Conservation (phyloP, 2,329 filamentous ascomycete species). For the Botryotinia calthae region DNA sequence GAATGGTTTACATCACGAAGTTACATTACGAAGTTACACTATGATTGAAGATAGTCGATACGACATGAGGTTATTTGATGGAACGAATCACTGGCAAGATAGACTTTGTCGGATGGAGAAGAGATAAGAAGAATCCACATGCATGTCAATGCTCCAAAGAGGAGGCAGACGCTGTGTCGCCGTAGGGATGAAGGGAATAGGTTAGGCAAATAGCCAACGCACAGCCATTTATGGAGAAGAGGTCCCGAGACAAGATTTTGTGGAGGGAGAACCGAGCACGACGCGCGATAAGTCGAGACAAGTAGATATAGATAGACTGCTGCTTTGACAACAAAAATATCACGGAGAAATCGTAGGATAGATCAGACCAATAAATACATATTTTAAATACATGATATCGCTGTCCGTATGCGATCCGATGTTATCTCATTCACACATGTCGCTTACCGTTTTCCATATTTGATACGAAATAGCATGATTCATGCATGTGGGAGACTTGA, state of each 20-base stretch:
- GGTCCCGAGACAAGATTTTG: constrained; percentile 10
- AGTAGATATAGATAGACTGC: neutral
- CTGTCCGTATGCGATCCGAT: neutral
- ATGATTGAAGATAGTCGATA: neutral
- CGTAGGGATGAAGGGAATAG: neutral
- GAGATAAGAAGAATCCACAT: neutral
- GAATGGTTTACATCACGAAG: neutral
- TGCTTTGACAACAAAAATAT: neutral
- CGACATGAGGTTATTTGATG: neutral
- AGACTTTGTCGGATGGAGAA: neutral
- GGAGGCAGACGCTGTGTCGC: constrained; percentile 8
- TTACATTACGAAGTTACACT: neutral
- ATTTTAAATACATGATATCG: neutral
- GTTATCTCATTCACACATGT: neutral
- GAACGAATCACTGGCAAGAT: neutral
- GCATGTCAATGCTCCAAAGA: neutral
- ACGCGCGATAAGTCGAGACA: neutral
- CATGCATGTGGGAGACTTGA: neutral
- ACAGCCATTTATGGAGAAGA: constrained; percentile 10
- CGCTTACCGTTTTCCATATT: neutral
- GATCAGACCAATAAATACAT: constrained; percentile 1
- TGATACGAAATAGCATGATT: neutral
- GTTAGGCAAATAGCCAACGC: constrained; percentile 1
- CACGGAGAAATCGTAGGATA: neutral
- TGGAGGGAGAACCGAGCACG: neutral